Evolutionary conservation across 495 filamentous ascomycete species (phyloP).

Genomic region (Neurospora sp.): DNA sequence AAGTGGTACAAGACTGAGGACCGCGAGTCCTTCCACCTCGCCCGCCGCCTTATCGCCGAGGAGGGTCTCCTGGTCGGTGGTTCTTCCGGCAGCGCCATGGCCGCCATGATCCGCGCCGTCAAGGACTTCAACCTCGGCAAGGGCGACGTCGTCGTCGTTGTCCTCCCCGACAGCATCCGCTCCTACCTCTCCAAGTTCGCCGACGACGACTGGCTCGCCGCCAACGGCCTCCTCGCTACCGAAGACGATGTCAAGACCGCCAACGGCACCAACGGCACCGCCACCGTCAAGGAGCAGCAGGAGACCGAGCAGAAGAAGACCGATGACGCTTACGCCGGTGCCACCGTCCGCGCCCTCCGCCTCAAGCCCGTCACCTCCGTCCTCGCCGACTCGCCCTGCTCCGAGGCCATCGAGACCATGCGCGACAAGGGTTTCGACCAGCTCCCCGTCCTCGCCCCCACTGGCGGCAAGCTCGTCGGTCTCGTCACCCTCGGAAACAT

Average conservation of each 20-base stretch:
- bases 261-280: constrained; percentile 30
- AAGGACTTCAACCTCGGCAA: constrained; percentile 64
- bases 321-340: constrained; percentile 53
- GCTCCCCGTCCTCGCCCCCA: constrained; percentile 71
- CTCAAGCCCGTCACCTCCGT: constrained; percentile 90
- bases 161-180: constrained; percentile 90
- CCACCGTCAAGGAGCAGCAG: constrained; percentile 16
- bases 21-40: constrained; percentile 78
- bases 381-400: constrained; percentile 51
- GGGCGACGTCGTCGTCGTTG: constrained; percentile 76
- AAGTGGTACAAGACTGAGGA: constrained; percentile 98
- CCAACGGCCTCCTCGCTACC: constrained; percentile 74
- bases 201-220: constrained; percentile 96
- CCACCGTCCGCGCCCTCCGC: constrained; percentile 68
- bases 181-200: constrained; percentile 99
- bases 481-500: constrained; percentile 90
- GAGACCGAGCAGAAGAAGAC: constrained; percentile 11
- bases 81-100: constrained; percentile 86
- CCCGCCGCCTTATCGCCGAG: constrained; percentile 81
- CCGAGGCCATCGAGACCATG: constrained; percentile 91
- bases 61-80: constrained; percentile 93
- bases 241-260: background rate
- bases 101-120: constrained; percentile 68
- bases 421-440: constrained; percentile 95
- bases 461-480: constrained; percentile 65